Evolutionary conservation across 1,139 yeast species (phyloP), one percentile per base, ranked within the genome.

Genomic region (Blastobotrys proliferans): DNA sequence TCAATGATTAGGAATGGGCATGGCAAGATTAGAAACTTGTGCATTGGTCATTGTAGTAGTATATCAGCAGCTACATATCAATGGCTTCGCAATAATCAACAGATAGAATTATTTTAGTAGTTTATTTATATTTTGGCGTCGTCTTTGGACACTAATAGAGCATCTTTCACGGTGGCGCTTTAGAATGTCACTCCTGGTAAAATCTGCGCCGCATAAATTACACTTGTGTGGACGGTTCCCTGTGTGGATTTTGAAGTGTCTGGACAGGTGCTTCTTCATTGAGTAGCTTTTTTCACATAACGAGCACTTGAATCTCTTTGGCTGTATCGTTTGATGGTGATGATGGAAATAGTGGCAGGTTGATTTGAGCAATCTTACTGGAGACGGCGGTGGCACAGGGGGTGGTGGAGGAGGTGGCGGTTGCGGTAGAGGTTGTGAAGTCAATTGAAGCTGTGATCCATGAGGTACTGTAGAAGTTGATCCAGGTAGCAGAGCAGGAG

Each of bases 191-290:
- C 43, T 38, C 10, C 46, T 36, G n/a, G 35, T 35, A 16, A 43
- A 43, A 6, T 21, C 25, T 2, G 40, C 22, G 3, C 22, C 10
- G 25, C 46, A 43, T n/a, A 24, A 29, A 10, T 29, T 11, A 25
- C 42, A 38, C 11, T 20, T 22, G 16, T 39, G 35, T 4, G 39
- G 42, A 13, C 42, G 40, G 6, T 18, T 35, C 6, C 38, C 43
- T 11, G 43, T 31, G 20, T 43, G 46, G 13, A 24, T 35, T 25
- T 43, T 43, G 9, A 30, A 13, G 18, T 43, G 46, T 1, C 46
- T 27, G 3, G 35, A 26, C n/a, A 43, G 18, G 26, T 43, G 42
- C 18, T 43, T 43, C 11, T 30, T 27, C 24, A 39, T 25, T 11
- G 29, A 16, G 25, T 43, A 43, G 6, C 19, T 3, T 6, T 26